Percentiles rank a stretch among this genome's conserved stretches.
phyloP scores from a whole-genome alignment of 2,329 filamentous ascomycete genomes.

The Cercospora zeae-maydis region DNA sequence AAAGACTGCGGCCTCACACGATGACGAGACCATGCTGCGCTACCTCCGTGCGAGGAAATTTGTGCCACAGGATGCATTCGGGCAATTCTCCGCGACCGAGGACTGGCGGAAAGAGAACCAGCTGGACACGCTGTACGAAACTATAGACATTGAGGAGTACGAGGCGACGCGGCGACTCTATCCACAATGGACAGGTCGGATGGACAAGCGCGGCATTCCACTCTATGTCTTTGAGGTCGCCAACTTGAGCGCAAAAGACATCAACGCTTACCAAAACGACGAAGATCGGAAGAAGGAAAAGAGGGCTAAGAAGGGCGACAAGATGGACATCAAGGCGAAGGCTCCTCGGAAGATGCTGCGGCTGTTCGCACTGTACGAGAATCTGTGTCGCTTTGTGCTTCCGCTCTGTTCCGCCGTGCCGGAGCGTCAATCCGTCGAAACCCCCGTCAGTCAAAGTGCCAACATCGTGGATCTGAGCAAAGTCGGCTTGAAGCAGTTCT shows the following conservation, averaged over 20 bases:
- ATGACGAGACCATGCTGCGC: slow-evolving; percentile 72
- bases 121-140: slow-evolving; percentile 75
- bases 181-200: slow-evolving; percentile 89
- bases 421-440: slow-evolving; percentile 67
- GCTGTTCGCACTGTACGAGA: slow-evolving; percentile 90
- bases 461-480: slow-evolving; percentile 92
- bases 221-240: slow-evolving; percentile 87
- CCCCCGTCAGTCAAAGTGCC: slow-evolving; percentile 87
- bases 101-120: slow-evolving; percentile 79
- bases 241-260: slow-evolving; percentile 75
- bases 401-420: slow-evolving; percentile 75
- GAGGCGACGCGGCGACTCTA: slow-evolving; percentile 78
- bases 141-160: slow-evolving; percentile 80
- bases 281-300: slow-evolving; percentile 52
- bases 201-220: slow-evolving; percentile 86
- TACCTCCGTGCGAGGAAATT: slow-evolving; percentile 84
- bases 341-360: slow-evolving; percentile 73
- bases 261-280: slow-evolving; percentile 71
- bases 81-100: slow-evolving; percentile 84
- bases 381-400: slow-evolving; percentile 80
- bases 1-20: slow-evolving; percentile 55
- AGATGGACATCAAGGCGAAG: slow-evolving; percentile 54
- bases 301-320: slow-evolving; percentile 21
- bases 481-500: slow-evolving; percentile 88
- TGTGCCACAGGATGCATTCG: slow-evolving; percentile 69